These are phyloP conservation scores for Boletellus sp. DNA, from an alignment of 1,284 basidiomycete genomes.

Conservation along the genomic window DNA sequence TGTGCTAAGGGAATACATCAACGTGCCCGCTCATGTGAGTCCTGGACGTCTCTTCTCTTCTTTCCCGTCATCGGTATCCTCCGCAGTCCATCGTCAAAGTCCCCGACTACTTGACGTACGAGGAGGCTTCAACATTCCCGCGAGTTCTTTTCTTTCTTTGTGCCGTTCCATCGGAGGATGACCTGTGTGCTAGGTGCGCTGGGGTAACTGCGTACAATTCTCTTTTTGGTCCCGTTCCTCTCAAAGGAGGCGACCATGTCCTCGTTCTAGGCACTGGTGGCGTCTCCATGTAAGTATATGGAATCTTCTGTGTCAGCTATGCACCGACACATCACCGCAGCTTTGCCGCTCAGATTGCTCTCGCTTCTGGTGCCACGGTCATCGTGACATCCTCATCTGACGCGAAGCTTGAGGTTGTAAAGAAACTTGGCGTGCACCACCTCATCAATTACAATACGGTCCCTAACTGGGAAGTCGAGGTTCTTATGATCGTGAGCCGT, in stretches of 20 bases:
- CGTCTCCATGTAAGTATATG: conserved; percentile 44
- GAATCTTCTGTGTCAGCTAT: not conserved
- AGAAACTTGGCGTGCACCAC: conserved; percentile 47
- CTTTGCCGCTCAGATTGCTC: conserved; percentile 52
- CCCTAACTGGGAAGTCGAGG: conserved; percentile 54
- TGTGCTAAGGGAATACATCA: conserved; percentile 53
- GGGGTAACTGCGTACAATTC: conserved; percentile 51
- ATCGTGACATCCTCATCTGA: conserved; percentile 62
- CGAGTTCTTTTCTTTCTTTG: conserved; percentile 21
- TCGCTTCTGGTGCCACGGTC: conserved; percentile 53
- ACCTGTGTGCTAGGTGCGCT: conserved; percentile 33
- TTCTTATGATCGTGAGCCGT: conserved; percentile 37
- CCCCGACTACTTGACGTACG: conserved; percentile 46
- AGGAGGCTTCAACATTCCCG: conserved; percentile 47
- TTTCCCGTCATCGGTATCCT: too few relatives aligned
- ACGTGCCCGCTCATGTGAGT: conserved; percentile 43
- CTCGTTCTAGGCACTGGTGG: conserved; percentile 58
- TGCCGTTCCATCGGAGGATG: not conserved
- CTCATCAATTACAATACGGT: conserved; percentile 57
- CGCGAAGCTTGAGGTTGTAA: conserved; percentile 49
- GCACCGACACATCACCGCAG: conserved; percentile 22
- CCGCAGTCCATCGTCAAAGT: conserved; percentile 41
- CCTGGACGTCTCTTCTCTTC: not conserved
- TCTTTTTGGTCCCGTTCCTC: too few relatives aligned
- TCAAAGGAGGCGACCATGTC: conserved; percentile 47